These are phyloP conservation scores for Cornus kousa DNA, from an alignment of 148 eudicot genomes.

Conservation along the genomic window DNA sequence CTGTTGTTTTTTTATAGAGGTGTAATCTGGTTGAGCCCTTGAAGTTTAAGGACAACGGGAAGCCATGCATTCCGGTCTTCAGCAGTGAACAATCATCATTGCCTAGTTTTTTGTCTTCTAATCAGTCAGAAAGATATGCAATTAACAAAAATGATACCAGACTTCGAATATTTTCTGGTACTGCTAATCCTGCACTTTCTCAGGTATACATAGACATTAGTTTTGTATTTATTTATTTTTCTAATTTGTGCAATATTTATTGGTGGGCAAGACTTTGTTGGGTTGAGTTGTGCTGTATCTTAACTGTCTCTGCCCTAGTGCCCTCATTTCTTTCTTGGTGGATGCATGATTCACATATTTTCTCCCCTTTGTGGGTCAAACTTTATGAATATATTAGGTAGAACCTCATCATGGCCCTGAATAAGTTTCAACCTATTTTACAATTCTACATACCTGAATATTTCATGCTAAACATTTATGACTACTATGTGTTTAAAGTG, in stretches of 20 bases:
- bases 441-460: too few species aligned
- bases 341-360: too few species aligned
- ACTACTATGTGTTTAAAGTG: too few species aligned
- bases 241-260: neutral
- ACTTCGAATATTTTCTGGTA: constrained; percentile 84
- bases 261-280: neutral
- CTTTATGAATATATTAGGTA: too few species aligned
- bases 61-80: constrained; percentile 59
- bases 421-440: too few species aligned
- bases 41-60: constrained; percentile 40
- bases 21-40: constrained; percentile 50
- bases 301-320: neutral
- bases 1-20: constrained; percentile 33
- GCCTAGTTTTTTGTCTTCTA: constrained; percentile 60
- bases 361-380: too few species aligned
- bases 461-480: too few species aligned
- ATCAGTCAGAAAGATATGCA: constrained; percentile 45
- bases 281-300: neutral
- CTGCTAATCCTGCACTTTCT: constrained; percentile 81
- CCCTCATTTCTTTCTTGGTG: too few species aligned
- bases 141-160: constrained; percentile 42
- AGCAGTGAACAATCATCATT: constrained; percentile 45
- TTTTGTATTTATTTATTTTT: neutral
- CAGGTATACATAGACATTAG: constrained; percentile 41
- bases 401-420: neutral